phyloP scores from a whole-genome alignment of 2,329 filamentous ascomycete genomes.

The Verticillium nonalfalfae region DNA sequence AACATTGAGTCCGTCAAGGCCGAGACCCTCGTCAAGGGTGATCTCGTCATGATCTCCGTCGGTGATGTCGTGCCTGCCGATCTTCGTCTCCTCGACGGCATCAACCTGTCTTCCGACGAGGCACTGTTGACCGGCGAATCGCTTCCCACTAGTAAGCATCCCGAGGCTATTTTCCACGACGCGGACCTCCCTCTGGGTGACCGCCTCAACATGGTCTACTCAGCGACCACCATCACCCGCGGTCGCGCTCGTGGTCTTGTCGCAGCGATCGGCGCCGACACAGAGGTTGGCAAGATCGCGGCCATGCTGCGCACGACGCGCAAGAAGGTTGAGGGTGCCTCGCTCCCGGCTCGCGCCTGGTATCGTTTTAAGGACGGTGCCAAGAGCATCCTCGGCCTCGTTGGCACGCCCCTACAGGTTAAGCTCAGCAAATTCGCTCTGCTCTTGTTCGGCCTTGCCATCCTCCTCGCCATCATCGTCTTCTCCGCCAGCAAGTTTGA shows the following conservation, averaged over 20 bases:
- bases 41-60: slow-evolving; percentile 55
- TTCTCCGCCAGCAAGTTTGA: slow-evolving; percentile 52
- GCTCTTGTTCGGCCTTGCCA: slow-evolving; percentile 67
- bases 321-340: slow-evolving; percentile 37
- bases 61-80: slow-evolving; percentile 68
- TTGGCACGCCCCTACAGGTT: slow-evolving; percentile 78
- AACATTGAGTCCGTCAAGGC: slow-evolving; percentile 45
- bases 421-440: slow-evolving; percentile 83
- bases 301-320: slow-evolving; percentile 56
- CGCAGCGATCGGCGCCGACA: slow-evolving; percentile 64
- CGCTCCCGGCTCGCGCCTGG: slow-evolving; percentile 32
- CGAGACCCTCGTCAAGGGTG: slow-evolving; percentile 56
- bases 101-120: slow-evolving; percentile 74
- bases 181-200: slow-evolving; percentile 58
- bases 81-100: slow-evolving; percentile 55
- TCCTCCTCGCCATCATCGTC: slow-evolving; percentile 54
- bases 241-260: slow-evolving; percentile 65
- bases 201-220: slow-evolving; percentile 64
- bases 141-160: slow-evolving; percentile 59
- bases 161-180: slow-evolving; percentile 47
- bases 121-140: slow-evolving; percentile 70
- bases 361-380: slow-evolving; percentile 30
- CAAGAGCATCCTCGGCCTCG: slow-evolving; percentile 53
- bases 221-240: slow-evolving; percentile 65
- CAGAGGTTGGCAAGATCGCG: slow-evolving; percentile 73